Conservation (phyloP, 2,329 filamentous ascomycete genomes). For the Claviceps citrina region DNA sequence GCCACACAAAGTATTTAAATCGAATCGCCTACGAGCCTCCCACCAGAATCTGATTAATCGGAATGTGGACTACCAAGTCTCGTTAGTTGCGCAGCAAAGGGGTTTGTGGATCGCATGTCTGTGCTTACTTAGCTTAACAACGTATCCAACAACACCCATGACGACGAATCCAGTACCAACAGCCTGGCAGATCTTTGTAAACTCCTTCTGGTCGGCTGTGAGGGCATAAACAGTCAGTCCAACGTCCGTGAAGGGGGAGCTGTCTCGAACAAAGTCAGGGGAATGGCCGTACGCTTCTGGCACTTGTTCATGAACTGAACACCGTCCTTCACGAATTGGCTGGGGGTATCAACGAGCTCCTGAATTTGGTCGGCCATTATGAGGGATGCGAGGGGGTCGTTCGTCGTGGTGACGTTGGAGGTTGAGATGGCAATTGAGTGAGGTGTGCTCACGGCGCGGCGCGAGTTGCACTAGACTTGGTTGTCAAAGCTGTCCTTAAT, state of each 20-base stretch:
- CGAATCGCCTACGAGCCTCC: constrained; percentile 39
- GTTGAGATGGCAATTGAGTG: neutral
- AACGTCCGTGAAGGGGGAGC: neutral
- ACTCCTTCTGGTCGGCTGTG: constrained; percentile 27
- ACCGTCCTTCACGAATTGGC: constrained; percentile 47
- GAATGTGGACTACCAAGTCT: constrained; percentile 42
- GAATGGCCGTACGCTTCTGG: constrained; percentile 41
- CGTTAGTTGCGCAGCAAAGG: neutral
- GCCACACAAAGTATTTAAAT: neutral
- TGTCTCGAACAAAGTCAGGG: too few relatives aligned
- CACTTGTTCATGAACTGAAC: constrained; percentile 47
- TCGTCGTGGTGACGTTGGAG: neutral
- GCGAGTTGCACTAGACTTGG: too few relatives aligned
- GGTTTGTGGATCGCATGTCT: neutral
- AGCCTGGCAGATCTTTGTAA: constrained; percentile 35
- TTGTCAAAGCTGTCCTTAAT: constrained; percentile 5
- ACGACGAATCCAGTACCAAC: constrained; percentile 55
- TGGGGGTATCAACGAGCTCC: constrained; percentile 53
- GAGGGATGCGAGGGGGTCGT: constrained; percentile 7
- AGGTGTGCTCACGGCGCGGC: neutral
- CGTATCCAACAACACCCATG: constrained; percentile 55
- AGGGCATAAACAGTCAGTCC: neutral
- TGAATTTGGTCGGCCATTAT: constrained; percentile 53
- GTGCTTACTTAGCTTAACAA: constrained; percentile 51
- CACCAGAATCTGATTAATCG: constrained; percentile 55